Conservation (phyloP, 306 rosid genomes). For the Citrullus colocynthis region DNA sequence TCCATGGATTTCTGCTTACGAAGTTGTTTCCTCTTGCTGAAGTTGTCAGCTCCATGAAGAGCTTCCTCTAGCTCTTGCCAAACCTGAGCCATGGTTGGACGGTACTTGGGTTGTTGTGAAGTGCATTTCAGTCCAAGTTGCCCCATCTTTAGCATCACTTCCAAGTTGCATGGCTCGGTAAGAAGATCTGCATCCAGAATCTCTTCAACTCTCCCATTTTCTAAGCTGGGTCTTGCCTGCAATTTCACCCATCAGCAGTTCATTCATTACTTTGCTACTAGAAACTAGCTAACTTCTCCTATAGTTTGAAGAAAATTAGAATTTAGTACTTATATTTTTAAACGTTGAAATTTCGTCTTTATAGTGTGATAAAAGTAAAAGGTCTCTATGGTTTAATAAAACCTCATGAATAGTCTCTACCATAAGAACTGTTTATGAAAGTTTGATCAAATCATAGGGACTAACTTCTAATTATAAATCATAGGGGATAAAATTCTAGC, state of each 20-base stretch:
- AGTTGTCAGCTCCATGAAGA: conserved; percentile 28
- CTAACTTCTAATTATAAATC: too few species aligned
- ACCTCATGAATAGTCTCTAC: too few species aligned
- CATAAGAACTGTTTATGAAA: too few species aligned
- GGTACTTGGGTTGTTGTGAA: conserved; percentile 43
- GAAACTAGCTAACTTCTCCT: too few species aligned
- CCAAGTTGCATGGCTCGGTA: conserved; percentile 46
- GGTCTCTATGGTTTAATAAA: too few species aligned
- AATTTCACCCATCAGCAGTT: background rate
- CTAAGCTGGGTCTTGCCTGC: conserved; percentile 76
- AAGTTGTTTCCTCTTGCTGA: conserved; percentile 16
- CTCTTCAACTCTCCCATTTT: conserved; percentile 45
- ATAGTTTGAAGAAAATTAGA: too few species aligned
- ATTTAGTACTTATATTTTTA: too few species aligned
- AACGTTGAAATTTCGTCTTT: too few species aligned
- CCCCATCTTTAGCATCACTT: conserved; percentile 66
- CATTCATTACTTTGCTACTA: background rate
- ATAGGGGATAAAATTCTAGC: too few species aligned
- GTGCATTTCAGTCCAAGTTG: conserved; percentile 57
- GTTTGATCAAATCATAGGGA: too few species aligned
- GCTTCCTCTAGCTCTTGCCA: conserved; percentile 52
- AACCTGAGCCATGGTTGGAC: conserved; percentile 66
- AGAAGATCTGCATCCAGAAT: conserved; percentile 60
- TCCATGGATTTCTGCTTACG: conserved; percentile 11
- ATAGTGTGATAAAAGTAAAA: too few species aligned